Base-by-base conservation (phyloP, 495 filamentous ascomycete genomes). In the Parathielavia appendiculata region DNA sequence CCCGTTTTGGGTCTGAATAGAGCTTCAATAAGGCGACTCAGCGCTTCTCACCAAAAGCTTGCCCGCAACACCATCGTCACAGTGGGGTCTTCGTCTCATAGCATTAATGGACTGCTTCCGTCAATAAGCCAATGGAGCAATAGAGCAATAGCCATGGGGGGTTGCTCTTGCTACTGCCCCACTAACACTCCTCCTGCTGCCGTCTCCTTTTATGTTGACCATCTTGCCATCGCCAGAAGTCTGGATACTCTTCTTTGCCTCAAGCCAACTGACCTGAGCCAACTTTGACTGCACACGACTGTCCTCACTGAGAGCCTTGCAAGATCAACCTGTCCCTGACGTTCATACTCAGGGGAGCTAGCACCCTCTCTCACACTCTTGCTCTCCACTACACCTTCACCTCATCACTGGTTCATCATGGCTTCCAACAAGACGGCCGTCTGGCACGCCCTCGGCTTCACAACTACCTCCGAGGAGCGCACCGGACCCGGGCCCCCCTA, bases 1-100 rank as follows among this genome's bases (percentile, higher is more conserved):
- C 68, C 68, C 14, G 17, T 66, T 71, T 62, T n/a, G 66, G 68
- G 59, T 54, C 46, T 72, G 64, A 72, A 71, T 72, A 72, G 64
- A 69, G 57, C 57, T 54, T 68, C 63, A 69, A 71, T 69, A 68
- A 53, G 46, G 19, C 58, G 63, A 60, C 56, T 61, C 55, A 58
- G 41, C 34, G 48, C 48, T 57, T 43, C 26, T 50, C 55, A 50
- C 38, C 11, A 4, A 16, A 14, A 30, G 26, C 8, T 38, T 51
- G 17, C 26, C 55, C 47, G 47, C 55, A 51, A 57, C 55, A 57
- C 47, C 55, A 57, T 36, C 35, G 44, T 51, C 49, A 45, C 41
- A 54, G 43, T 56, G 51, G 57, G 44, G 50, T 50, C 43, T 8
- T 32, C n/a, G 43, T 13, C 46, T 50, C 45, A 51, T 20, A 49